Conservation (phyloP, 2,329 filamentous ascomycete genomes). For the Cladosporium sp. region DNA sequence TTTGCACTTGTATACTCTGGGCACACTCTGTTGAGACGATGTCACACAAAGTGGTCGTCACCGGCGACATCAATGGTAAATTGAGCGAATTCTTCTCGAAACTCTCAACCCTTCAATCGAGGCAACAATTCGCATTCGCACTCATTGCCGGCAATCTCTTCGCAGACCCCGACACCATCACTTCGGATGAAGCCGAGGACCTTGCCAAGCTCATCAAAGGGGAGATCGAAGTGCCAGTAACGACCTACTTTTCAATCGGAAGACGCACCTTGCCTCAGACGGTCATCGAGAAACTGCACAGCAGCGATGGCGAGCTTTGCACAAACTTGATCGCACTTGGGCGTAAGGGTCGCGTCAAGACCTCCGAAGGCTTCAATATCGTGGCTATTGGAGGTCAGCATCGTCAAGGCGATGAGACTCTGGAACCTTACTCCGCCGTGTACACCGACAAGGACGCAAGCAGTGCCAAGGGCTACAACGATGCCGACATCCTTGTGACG, state of each 20-base stretch:
- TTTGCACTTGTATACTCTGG: too few relatives aligned
- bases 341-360: constrained; percentile 83
- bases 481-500: constrained; percentile 82
- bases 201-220: constrained; percentile 61
- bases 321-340: constrained; percentile 88
- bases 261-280: constrained; percentile 64
- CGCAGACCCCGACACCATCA: constrained; percentile 42
- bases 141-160: constrained; percentile 85
- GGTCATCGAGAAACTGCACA: constrained; percentile 69
- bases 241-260: constrained; percentile 88
- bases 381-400: constrained; percentile 73
- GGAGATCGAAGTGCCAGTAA: constrained; percentile 68
- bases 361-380: constrained; percentile 81
- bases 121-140: constrained; percentile 83
- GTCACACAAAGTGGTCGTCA: constrained; percentile 53
- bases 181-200: constrained; percentile 43
- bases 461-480: constrained; percentile 58
- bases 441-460: constrained; percentile 71
- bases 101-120: constrained; percentile 72
- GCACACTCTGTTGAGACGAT: too few relatives aligned
- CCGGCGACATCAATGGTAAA: constrained; percentile 79
- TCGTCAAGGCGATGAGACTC: constrained; percentile 37
- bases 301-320: constrained; percentile 67
- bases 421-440: constrained; percentile 62
- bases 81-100: constrained; percentile 75